Evolutionary conservation across 1,284 basidiomycete species (phyloP).

Genomic region (Gomphus sp.): DNA sequence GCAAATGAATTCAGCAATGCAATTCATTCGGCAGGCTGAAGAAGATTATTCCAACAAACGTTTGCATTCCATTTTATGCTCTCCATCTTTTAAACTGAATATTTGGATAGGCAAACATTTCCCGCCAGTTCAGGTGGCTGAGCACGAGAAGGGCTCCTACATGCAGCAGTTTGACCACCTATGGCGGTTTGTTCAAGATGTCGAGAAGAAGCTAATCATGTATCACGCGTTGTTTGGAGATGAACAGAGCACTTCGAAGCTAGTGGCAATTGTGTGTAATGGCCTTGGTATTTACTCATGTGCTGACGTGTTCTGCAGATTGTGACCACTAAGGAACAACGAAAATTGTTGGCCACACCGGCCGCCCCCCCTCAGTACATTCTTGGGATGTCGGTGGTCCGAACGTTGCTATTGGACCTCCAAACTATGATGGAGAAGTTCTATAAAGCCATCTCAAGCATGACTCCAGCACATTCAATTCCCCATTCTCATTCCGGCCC

Average conservation of each 20-base stretch:
- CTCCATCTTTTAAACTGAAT: not conserved
- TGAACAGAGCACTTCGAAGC: constrained; percentile 35
- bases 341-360: constrained; percentile 29
- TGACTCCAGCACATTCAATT: not conserved
- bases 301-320: constrained; percentile 28
- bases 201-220: constrained; percentile 42
- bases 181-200: constrained; percentile 30
- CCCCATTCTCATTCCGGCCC: not conserved
- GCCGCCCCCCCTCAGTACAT: constrained; percentile 40
- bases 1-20: not conserved
- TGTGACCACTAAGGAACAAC: constrained; percentile 42
- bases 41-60: constrained; percentile 2
- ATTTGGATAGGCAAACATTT: not conserved
- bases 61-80: not conserved
- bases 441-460: not conserved
- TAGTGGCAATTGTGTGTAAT: constrained; percentile 43
- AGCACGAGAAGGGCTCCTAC: constrained; percentile 44
- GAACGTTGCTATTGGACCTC: not conserved
- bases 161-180: constrained; percentile 39
- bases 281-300: constrained; percentile 11
- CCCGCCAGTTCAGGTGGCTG: constrained; percentile 29
- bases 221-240: constrained; percentile 35
- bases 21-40: not conserved
- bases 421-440: not conserved
- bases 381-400: constrained; percentile 18